phyloP scores from a whole-genome alignment of 2,329 filamentous ascomycete genomes.

The Blumeria graminis region DNA sequence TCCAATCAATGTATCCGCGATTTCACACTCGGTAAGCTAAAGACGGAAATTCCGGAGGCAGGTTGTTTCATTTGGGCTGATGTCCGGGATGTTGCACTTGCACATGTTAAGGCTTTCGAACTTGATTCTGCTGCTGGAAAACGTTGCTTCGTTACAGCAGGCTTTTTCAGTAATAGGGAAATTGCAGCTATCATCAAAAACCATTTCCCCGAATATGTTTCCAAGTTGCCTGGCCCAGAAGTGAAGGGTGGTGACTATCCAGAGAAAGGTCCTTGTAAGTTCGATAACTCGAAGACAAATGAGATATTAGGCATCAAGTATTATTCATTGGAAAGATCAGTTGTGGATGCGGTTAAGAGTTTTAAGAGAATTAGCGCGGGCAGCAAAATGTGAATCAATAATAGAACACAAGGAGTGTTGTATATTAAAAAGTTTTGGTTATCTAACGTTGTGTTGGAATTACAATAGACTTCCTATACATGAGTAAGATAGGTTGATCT shows the following conservation, averaged over 20 bases:
- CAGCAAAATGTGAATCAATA: too few relatives aligned
- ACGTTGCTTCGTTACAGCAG: slow-evolving; percentile 36
- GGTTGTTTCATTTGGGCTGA: slow-evolving; percentile 31
- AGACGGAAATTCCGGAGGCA: slow-evolving; percentile 27
- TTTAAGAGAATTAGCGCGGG: slow-evolving; percentile 9
- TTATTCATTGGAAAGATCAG: slow-evolving; percentile 28
- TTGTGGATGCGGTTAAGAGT: slow-evolving; percentile 31
- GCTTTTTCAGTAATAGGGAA: slow-evolving; percentile 32
- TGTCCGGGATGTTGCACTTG: slow-evolving; percentile 33
- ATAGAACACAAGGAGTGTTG: too few relatives aligned
- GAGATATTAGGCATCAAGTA: slow-evolving; percentile 35
- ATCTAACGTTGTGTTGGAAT: too few relatives aligned
- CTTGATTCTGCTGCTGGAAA: slow-evolving; percentile 30
- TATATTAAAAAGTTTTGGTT: too few relatives aligned
- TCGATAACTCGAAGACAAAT: slow-evolving; percentile 28
- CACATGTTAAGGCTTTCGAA: slow-evolving; percentile 33
- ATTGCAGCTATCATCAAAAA: slow-evolving; percentile 29
- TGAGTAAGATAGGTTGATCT: too few relatives aligned
- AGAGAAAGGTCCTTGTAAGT: slow-evolving; percentile 19
- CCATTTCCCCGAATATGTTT: slow-evolving; percentile 26
- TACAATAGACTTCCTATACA: too few relatives aligned
- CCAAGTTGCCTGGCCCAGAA: slow-evolving; percentile 19
- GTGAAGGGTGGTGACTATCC: slow-evolving; percentile 14
- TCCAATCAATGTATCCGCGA: slow-evolving; percentile 42
- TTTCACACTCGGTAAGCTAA: slow-evolving; percentile 30